A percentile compares a stretch with the other conserved stretches of the same genome.
These are phyloP conservation scores for Chytridiales sp. DNA, from an alignment of 371 early-diverging fungal genomes.

Conservation along the genomic window DNA sequence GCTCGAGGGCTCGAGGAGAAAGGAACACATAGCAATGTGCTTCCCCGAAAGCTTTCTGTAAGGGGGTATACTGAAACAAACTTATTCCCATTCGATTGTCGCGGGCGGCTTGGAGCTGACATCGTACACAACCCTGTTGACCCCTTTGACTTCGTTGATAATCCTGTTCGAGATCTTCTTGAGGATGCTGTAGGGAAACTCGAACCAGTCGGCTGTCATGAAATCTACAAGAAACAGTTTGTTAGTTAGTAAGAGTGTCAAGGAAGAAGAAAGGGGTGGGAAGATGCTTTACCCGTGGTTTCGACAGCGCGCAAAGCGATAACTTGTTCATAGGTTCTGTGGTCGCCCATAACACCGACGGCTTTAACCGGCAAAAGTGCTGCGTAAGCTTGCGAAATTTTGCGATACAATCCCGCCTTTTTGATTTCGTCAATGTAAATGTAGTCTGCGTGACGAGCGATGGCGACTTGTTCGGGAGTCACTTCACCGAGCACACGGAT, in stretches of 20 bases:
- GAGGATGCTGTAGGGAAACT: slow-evolving; percentile 79
- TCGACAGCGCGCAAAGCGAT: slow-evolving; percentile 96
- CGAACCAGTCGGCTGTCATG: slow-evolving; percentile 97
- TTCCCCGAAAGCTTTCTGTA: too few relatives aligned
- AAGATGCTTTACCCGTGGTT: slow-evolving; percentile 49
- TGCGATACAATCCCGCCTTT: slow-evolving; percentile 90
- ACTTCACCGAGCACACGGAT: slow-evolving; percentile 96
- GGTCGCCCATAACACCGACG: slow-evolving; percentile 98
- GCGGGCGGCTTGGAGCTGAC: slow-evolving; percentile 93
- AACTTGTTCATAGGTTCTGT: slow-evolving; percentile 97
- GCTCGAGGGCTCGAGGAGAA: too few relatives aligned
- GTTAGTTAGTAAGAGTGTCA: not conserved
- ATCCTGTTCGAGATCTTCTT: slow-evolving; percentile 91
- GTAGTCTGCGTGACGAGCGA: slow-evolving; percentile 90
- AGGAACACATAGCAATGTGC: too few relatives aligned
- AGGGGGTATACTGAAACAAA: too few relatives aligned
- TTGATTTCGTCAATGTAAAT: slow-evolving; percentile 98
- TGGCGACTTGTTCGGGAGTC: slow-evolving; percentile 85
- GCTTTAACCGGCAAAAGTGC: slow-evolving; percentile 91
- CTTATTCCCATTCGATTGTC: slow-evolving; percentile 92
- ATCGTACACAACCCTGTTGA: slow-evolving; percentile 96
- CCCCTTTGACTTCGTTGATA: slow-evolving; percentile 97
- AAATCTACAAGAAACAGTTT: slow-evolving; percentile 59
- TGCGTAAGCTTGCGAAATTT: slow-evolving; percentile 97
- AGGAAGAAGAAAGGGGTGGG: not conserved